phyloP scores from a whole-genome alignment of 2,329 filamentous ascomycete species.

The Talaromyces sp. region DNA sequence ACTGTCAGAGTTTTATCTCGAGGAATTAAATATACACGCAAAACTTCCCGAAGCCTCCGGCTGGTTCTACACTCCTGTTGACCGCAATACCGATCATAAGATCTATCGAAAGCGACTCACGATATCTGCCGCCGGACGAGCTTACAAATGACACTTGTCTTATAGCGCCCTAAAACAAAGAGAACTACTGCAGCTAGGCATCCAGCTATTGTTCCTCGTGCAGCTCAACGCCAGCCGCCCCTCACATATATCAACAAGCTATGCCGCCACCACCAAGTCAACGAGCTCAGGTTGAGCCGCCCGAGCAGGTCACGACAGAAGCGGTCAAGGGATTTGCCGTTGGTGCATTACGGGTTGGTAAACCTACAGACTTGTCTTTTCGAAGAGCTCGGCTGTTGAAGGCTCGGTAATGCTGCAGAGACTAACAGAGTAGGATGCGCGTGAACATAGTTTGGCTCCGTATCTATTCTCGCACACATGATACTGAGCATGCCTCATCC shows the following conservation, averaged over 20 bases:
- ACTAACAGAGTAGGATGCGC: background rate
- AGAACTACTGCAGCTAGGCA: background rate
- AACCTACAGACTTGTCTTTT: background rate
- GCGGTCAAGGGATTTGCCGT: constrained; percentile 43
- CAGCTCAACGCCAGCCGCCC: background rate
- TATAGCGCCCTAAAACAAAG: background rate
- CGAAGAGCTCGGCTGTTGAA: background rate
- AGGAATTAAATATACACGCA: background rate
- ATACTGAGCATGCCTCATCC: constrained; percentile 44
- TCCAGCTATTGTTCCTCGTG: background rate
- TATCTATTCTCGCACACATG: constrained; percentile 47
- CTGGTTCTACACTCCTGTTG: background rate
- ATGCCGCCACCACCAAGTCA: constrained; percentile 45
- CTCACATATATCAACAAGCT: constrained; percentile 15
- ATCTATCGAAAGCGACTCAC: constrained; percentile 6
- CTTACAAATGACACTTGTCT: background rate
- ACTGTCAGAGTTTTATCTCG: background rate
- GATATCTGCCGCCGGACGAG: background rate
- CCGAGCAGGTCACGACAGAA: constrained; percentile 40
- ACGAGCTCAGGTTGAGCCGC: constrained; percentile 39
- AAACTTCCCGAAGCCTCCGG: background rate
- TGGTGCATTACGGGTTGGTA: constrained; percentile 42
- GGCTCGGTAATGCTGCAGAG: background rate
- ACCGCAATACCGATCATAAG: background rate
- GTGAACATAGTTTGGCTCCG: constrained; percentile 39